Evolutionary conservation across 2,329 filamentous ascomycete species (phyloP), one percentile per base, ranked within the genome.

Genomic region (Cryphonectria nitschkei): DNA sequence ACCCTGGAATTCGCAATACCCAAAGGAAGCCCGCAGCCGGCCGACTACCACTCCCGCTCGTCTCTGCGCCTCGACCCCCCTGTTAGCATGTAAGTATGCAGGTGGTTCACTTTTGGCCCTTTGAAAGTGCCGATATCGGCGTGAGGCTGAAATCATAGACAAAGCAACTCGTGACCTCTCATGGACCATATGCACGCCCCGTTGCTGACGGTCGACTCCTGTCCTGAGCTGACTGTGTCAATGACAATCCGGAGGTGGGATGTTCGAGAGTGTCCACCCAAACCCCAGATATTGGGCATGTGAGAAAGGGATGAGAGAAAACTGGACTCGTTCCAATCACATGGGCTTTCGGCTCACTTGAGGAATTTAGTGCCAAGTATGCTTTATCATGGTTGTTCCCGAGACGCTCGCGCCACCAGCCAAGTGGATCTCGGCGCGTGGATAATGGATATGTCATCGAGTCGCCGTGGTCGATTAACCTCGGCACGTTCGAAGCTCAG

Each of bases 391-490:
- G 65, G 65, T 34, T 67, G 41, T 67, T 52, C 65, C 50, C 34
- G 52, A n/a, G 65, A 58, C 34, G 11, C 29, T 16, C 29, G 29
- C 22, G 52, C 50, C 52, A 58, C 43, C 52, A 56, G 41, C 54
- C 65, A 67, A 41, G 52, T 67, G 50, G 65, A 58, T 26, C 32
- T 67, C 39, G 52, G 52, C 65, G 26, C 34, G 32, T 61, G 34
- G 32, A 29, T 46, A 37, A 19, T 29, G 52, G n/a, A 19, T 43
- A 56, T 67, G 65, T 67, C 65, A 67, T 67, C 34, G 65, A 58
- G 52, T 32, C 60, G 60, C 60, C 60, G 60, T 11, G 37, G 19
- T 66, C 52, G 34, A 67, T 67, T 67, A 46, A 67, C 65, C 65
- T 67, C 65, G 65, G 65, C 65, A 46, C 32, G 4, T 37, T 37